Base-by-base conservation (phyloP, 345 rosid species). In the Litchi chinensis region DNA sequence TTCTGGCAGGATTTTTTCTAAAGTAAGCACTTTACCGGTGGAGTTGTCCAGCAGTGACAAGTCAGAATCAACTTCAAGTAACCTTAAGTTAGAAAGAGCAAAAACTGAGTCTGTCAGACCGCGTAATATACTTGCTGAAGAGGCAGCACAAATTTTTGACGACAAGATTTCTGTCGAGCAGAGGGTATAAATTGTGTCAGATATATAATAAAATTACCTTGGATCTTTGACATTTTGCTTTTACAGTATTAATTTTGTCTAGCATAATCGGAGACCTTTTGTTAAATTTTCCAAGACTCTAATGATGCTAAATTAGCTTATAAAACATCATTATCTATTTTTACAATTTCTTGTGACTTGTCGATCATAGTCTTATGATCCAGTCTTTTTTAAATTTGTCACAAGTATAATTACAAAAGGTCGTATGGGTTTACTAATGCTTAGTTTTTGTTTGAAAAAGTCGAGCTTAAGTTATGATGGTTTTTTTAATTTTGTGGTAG, bases 91-190 rank as follows among this genome's bases (percentile, higher is more conserved):
- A 79, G 92, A 82, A 76, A 93, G 88, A 84, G 89, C 97, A 37
- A 96, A 90, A 89, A 90, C 93, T 19, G 97, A 91, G 86, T 85
- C 82, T 77, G 90, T 75, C n/a, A 89, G 82, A 76, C 84, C 78
- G 82, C 87, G 73, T 26, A 90, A 83, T 84, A 79, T 96, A 74
- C 91, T 89, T 80, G 89, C 93, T 21, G 84, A 86, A 80, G 97
- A 93, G 76, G 97, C 98, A 26, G 97, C 94, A 15, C 89, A 90
- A 85, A 90, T 95, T 59, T 94, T 88, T 80, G 90, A 92, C 82
- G 87, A 89, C 74, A 95, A 82, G 76, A 84, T 95, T 74, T 82
- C 99, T 57, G 91, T 79, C 22, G 89, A 90, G 85, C 82, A 89
- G 89, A 95, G 87, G 97, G 98, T 95, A 89, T 57, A 26, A 64